Evolutionary conservation across 2,329 filamentous ascomycete genomes (phyloP), one percentile per base, ranked within the genome.

Genomic region (Myotisia sp.): DNA sequence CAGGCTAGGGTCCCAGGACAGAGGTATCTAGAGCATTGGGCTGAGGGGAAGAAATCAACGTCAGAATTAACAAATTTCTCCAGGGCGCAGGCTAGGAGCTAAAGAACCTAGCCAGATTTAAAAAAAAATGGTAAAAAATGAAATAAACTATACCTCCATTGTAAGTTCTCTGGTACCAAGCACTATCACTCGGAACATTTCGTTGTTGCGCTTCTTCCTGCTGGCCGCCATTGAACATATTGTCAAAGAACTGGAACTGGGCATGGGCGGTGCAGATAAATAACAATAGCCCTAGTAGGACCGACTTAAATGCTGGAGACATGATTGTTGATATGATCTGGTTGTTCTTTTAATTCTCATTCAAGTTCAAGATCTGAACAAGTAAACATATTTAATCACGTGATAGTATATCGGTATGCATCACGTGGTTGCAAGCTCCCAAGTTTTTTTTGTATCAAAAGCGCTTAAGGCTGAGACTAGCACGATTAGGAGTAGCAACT

Each of bases 241-340:
- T 84, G 56, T 94, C 86, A 62, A 95, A 98, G 71, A 98, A 93
- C 53, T 83, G 79, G 58, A 95, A 95, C 60, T 95, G 87, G 7
- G 83, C 83, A 37, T 70, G 63, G 3, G 68, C 74, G 10, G 63
- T 48, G 20, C 72, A 58, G 41, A 71, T 60, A 39, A 82, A 52
- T 18, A 84, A 56, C 32, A 80, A 61, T 10, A 84, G 53, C 37
- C 52, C 49, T 42, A 53, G 53, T 3, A 61, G 24, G 29, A 14
- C 29, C 7, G 29, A 23, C 12, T n/a, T n/a, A n/a, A n/a, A n/a
- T n/a, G n/a, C n/a, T n/a, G n/a, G n/a, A n/a, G n/a, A n/a, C n/a
- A n/a, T n/a, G n/a, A n/a, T n/a, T n/a, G n/a, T n/a, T n/a, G n/a
- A n/a, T n/a, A n/a, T n/a, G n/a, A n/a, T n/a, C n/a, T n/a, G n/a